Evolutionary conservation across 1,139 yeast species (phyloP), one percentile per base, ranked within the genome.

Genomic region (Scheffersomyces quercinus): DNA sequence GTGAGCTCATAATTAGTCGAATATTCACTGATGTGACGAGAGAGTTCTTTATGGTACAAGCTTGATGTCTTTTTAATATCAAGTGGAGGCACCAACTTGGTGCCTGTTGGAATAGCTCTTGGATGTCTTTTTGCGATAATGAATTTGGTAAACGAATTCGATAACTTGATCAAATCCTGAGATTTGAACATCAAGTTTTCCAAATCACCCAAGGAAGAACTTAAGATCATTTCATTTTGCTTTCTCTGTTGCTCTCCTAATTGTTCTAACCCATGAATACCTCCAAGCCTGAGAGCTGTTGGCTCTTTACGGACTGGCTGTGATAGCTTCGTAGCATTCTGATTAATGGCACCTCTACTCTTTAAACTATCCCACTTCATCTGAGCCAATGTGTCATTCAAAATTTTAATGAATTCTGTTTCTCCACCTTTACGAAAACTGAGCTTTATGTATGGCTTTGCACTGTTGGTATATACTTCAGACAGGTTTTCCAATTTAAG

Each of bases 141-240:
- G 9, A 69, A 48, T 11, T 65, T 49, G 53, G 77, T 70, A 61
- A 81, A 75, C 36, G 79, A 65, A 39, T 74, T 70, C 24, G 85
- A 62, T 29, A 90, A 64, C 37, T 73, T 70, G 36, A 85, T 79
- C 39, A 91, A 76, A 44, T 90, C 95, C 53, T 82, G 82, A 1
- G 91, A 95, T 49, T 87, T 79, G 24, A 82, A 75, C 85, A 89
- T 84, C 40, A 91, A 68, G 37, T 85, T 85, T 49, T 85, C 85
- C 38, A 91, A 65, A 60, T 89, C 97, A 43, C 84, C 86, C 35
- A 91, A 66, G 0, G 97, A 90, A 29, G 79, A 76, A 31, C 81
- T 78, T 42, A 90, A 68, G 0, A 90, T 74, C 15, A 74, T 59
- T 45, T 87, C 88, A 49, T 85, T 86, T 40, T 79, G 77, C 44